Conservation (phyloP, 192 early-diverging fungal species). For the Coemansia sp. region DNA sequence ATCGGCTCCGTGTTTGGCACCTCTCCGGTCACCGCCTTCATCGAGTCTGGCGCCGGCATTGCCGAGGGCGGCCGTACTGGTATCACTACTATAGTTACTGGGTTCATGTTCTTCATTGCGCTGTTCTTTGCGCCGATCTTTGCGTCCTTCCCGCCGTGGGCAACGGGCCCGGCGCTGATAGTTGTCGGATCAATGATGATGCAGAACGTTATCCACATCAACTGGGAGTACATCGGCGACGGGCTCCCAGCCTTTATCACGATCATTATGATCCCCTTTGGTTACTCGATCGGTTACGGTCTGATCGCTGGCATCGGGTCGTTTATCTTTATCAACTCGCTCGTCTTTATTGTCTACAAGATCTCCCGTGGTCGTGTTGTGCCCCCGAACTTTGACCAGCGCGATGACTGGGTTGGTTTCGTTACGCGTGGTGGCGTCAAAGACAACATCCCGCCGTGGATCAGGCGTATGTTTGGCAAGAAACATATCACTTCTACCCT, state of each 20-base stretch:
- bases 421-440: constrained; percentile 33
- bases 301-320: constrained; percentile 71
- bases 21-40: constrained; percentile 73
- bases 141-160: constrained; percentile 80
- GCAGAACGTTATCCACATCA: constrained; percentile 64
- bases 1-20: constrained; percentile 72
- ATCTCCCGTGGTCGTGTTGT: constrained; percentile 14
- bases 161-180: constrained; percentile 79
- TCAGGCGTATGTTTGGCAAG: constrained; percentile 36
- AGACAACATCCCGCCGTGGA: constrained; percentile 40
- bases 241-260: constrained; percentile 75
- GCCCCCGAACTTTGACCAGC: constrained; percentile 31
- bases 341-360: constrained; percentile 19
- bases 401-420: constrained; percentile 51
- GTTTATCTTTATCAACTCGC: constrained; percentile 53
- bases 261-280: constrained; percentile 73
- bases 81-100: constrained; percentile 67
- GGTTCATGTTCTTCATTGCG: constrained; percentile 70
- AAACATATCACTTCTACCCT: constrained; percentile 12
- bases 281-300: constrained; percentile 80
- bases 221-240: constrained; percentile 78
- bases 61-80: constrained; percentile 79
- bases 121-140: constrained; percentile 84
- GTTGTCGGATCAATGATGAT: constrained; percentile 80
- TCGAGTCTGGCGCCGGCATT: constrained; percentile 81